phyloP scores from a whole-genome alignment of 23 red algal genomes.

The Chondrus crispus region DNA sequence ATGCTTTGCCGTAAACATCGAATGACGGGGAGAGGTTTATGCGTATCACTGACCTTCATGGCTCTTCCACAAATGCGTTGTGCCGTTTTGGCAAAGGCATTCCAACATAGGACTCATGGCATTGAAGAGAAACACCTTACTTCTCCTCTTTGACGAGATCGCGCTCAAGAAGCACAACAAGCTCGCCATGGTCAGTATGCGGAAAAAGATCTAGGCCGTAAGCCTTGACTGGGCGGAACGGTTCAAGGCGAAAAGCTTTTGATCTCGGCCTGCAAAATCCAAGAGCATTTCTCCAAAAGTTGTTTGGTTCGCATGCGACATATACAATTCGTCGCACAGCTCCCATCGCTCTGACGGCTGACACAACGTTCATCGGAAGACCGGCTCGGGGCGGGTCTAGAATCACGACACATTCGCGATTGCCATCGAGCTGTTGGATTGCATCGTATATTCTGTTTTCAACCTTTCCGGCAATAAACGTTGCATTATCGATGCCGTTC shows the following conservation, averaged over 20 bases:
- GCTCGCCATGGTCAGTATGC: conserved; percentile 76
- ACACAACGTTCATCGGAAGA: conserved; percentile 63
- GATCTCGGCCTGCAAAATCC: conserved; percentile 65
- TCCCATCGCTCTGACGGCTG: conserved; percentile 55
- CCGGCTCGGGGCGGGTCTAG: conserved; percentile 80
- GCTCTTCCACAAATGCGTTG: too few species aligned
- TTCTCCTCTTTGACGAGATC: too few species aligned
- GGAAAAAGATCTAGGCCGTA: conserved; percentile 80
- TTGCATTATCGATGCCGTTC: conserved; percentile 71
- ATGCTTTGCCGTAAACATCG: too few species aligned
- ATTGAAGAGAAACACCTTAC: too few species aligned
- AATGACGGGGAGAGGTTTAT: too few species aligned
- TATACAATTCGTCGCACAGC: conserved; percentile 71
- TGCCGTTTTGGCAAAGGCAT: too few species aligned
- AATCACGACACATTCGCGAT: conserved; percentile 58
- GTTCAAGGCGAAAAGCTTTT: conserved; percentile 74
- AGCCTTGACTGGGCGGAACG: conserved; percentile 71
- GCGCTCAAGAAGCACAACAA: conserved; percentile 69
- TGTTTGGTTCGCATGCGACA: conserved; percentile 73
- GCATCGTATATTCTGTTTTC: conserved; percentile 53
- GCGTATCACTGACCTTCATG: too few species aligned
- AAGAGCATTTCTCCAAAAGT: conserved; percentile 65
- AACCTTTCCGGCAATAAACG: conserved; percentile 64
- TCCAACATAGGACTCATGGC: too few species aligned
- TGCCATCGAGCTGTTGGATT: conserved; percentile 9